These are phyloP conservation scores for Cubamyces sp. DNA, from an alignment of 768 basidiomycete species.

Conservation along the genomic window DNA sequence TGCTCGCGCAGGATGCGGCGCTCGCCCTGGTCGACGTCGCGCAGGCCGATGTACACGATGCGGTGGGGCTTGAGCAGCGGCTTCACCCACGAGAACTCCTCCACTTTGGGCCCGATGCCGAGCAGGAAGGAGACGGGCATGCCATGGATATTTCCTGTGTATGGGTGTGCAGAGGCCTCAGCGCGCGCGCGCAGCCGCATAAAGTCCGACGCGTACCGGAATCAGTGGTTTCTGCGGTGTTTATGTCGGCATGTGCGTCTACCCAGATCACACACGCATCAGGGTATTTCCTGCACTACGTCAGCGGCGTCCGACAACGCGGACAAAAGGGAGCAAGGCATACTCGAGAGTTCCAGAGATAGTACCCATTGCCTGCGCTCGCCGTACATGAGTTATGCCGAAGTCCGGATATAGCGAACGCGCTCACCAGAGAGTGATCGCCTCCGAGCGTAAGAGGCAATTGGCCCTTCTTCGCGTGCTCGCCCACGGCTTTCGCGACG, in stretches of 20 bases:
- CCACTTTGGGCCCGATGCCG: constrained; percentile 44
- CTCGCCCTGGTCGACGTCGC: constrained; percentile 90
- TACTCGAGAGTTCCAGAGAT: constrained; percentile 87
- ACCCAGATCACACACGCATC: constrained; percentile 93
- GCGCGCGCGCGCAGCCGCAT: not conserved
- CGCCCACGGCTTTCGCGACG: constrained; percentile 77
- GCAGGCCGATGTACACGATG: constrained; percentile 95
- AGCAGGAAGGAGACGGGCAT: constrained; percentile 97
- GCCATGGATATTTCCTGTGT: constrained; percentile 90
- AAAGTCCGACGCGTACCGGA: constrained; percentile 52
- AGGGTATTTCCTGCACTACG: constrained; percentile 58
- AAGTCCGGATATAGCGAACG: not conserved
- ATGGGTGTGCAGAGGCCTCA: not conserved
- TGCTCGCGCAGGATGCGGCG: constrained; percentile 86
- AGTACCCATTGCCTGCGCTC: constrained; percentile 81
- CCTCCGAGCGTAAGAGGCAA: constrained; percentile 93
- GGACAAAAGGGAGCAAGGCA: constrained; percentile 23
- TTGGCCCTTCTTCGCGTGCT: constrained; percentile 74
- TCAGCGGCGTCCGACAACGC: not conserved
- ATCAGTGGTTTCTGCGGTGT: constrained; percentile 81
- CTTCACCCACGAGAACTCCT: constrained; percentile 62
- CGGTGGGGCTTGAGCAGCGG: constrained; percentile 70
- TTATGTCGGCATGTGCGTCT: constrained; percentile 97
- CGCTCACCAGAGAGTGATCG: constrained; percentile 87
- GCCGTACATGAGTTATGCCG: constrained; percentile 3